These are phyloP conservation scores for Xylaria sp. DNA, from an alignment of 2,329 filamentous ascomycete genomes.

Conservation along the genomic window DNA sequence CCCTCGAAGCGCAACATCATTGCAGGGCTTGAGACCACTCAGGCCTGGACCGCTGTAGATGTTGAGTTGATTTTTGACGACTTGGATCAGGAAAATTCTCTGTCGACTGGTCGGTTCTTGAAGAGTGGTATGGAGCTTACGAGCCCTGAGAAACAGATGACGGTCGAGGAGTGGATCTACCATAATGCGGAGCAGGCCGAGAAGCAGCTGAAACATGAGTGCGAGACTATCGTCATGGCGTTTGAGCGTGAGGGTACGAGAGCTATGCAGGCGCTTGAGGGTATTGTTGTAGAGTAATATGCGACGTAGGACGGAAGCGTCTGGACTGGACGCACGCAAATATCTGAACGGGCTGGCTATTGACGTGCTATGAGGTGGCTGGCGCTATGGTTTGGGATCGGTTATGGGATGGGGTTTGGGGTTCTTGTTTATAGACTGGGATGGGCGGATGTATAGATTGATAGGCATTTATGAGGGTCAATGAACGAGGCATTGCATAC, in stretches of 20 bases:
- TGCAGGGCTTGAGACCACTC: constrained; percentile 64
- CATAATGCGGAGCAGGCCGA: constrained; percentile 84
- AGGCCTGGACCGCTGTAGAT: constrained; percentile 78
- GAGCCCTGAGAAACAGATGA: constrained; percentile 86
- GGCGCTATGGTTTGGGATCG: constrained; percentile 18
- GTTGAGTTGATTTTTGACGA: constrained; percentile 75
- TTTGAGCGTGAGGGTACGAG: constrained; percentile 86
- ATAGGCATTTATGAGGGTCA: constrained; percentile 13
- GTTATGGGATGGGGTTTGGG: constrained; percentile 6
- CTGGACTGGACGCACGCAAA: background rate
- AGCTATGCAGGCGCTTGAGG: constrained; percentile 81
- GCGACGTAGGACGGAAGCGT: background rate
- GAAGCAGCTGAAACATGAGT: constrained; percentile 79
- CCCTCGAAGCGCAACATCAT: constrained; percentile 71
- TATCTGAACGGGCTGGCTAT: background rate
- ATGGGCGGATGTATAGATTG: background rate
- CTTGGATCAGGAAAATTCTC: constrained; percentile 63
- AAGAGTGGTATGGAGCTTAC: constrained; percentile 70
- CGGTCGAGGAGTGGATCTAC: constrained; percentile 90
- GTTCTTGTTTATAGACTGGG: constrained; percentile 11
- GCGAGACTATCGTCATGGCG: constrained; percentile 80
- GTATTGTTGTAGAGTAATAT: constrained; percentile 65
- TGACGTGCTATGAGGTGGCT: constrained; percentile 17
- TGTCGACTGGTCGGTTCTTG: constrained; percentile 55
- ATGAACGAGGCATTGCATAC: constrained; percentile 20